Conservation (phyloP, 257 asterid species). For the Eucommia ulmoides region DNA sequence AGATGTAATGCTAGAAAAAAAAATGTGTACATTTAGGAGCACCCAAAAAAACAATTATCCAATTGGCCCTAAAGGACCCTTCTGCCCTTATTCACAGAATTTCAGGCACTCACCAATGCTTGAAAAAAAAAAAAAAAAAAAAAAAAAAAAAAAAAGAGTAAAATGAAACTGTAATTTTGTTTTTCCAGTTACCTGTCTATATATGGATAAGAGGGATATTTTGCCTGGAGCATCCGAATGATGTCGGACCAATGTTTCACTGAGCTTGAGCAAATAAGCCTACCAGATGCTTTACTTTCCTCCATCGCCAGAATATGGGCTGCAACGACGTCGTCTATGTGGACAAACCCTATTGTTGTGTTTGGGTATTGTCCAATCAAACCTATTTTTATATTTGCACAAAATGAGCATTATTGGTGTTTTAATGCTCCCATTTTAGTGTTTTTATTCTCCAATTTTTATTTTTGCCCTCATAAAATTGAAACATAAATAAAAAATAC, state of each 20-base stretch:
- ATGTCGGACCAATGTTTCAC: slow-evolving; percentile 86
- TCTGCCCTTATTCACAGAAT: too few species aligned
- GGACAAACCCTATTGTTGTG: slow-evolving; percentile 65
- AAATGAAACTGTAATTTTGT: not conserved
- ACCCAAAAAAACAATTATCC: not conserved
- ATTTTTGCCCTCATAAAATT: too few species aligned
- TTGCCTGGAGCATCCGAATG: slow-evolving; percentile 46
- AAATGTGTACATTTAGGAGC: too few species aligned
- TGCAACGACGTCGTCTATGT: slow-evolving; percentile 75
- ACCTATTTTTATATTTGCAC: slow-evolving; percentile 23
- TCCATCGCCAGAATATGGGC: slow-evolving; percentile 90
- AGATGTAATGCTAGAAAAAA: not conserved
- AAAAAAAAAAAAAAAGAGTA: too few species aligned
- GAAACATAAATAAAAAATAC: too few species aligned
- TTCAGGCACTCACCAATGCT: too few species aligned
- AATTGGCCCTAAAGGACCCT: too few species aligned
- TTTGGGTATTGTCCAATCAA: slow-evolving; percentile 60
- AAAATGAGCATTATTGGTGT: not conserved
- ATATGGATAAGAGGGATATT: slow-evolving; percentile 63
- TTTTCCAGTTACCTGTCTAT: slow-evolving; percentile 40
- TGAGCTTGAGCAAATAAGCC: slow-evolving; percentile 61
- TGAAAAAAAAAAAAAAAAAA: too few species aligned
- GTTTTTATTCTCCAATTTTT: too few species aligned
- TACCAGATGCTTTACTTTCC: slow-evolving; percentile 55
- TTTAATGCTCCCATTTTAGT: too few species aligned